Base-by-base conservation (phyloP, 2,329 filamentous ascomycete species). In the Apiospora kogelbergensis region DNA sequence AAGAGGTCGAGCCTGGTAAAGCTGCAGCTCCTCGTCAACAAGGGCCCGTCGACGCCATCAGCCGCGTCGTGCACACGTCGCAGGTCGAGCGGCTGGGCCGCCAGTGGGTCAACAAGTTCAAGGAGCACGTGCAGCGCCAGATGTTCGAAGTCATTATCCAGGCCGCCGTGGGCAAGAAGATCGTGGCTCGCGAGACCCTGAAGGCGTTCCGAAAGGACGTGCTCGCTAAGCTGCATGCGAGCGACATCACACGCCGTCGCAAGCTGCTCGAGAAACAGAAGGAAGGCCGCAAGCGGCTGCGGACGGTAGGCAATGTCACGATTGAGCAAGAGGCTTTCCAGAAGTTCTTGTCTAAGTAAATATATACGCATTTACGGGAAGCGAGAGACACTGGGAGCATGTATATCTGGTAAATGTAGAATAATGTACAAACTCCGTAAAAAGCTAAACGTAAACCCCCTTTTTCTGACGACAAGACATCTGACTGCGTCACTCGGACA, bases 131-230 rank as follows among this genome's bases (percentile, higher is more conserved):
- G 24, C 93, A 97, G 76, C 86, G 96, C 22, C 96, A 99, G 80
- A 96, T 98, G 90, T 99, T 97, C 76, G 96, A 99, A 82, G 90
- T 99, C 26, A 85, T 98, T 68, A 98, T 99, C 72, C 96, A 99
- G 81, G 95, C 96, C 3, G 91, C 93, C 0, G 91, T 93, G 0
- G 95, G 95, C 3, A 90, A 89, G 74, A 89, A 91, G 66, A 91
- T 99, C 66, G 88, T 99, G 4, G 96, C 96, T 0, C 86, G 96
- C 76, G 96, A 98, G 79, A 98, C 95, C 0, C 91, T 99, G 78
- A 98, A 98, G 83, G 94, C 96, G 0, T 99, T 97, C 80, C 87
- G 96, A 63, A 99, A 99, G 80, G 96, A 99, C 75, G 96, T 99
- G 2, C 82, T 97, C 68, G 91, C 92, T 9, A 98, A 98, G 81